Evolutionary conservation across 2,329 filamentous ascomycete genomes (phyloP).

Genomic region (Ophiostoma perfectum): DNA sequence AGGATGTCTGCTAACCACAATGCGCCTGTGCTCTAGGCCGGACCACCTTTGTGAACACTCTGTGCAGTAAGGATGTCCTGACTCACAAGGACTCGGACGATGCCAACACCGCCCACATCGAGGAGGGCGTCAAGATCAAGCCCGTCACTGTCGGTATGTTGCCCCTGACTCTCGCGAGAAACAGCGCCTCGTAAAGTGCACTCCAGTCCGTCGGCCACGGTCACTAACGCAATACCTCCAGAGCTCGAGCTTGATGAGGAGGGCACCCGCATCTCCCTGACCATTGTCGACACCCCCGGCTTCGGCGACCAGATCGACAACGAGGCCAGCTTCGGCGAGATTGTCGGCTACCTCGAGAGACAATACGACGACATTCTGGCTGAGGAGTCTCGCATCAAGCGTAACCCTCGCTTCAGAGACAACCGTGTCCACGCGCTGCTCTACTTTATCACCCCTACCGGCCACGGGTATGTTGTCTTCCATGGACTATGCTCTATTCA

Average conservation of each 20-base stretch:
- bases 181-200: neutral
- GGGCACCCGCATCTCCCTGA: conserved; percentile 94
- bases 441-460: conserved; percentile 98
- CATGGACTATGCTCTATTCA: neutral
- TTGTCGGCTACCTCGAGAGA: conserved; percentile 95
- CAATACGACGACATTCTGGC: conserved; percentile 99
- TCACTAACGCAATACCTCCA: conserved; percentile 38
- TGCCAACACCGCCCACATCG: conserved; percentile 77
- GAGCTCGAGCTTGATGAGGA: conserved; percentile 96
- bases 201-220: too few relatives aligned
- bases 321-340: conserved; percentile 96
- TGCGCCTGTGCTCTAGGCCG: conserved; percentile 54
- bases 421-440: conserved; percentile 97
- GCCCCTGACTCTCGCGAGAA: neutral
- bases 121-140: conserved; percentile 98
- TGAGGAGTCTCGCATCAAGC: conserved; percentile 99
- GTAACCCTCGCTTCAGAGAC: conserved; percentile 98
- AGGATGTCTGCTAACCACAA: conserved; percentile 1
- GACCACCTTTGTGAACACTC: conserved; percentile 98
- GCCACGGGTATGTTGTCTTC: conserved; percentile 65
- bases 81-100: conserved; percentile 91
- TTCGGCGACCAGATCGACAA: conserved; percentile 99
- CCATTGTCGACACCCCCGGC: conserved; percentile 95
- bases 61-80: conserved; percentile 91
- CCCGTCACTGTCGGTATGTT: conserved; percentile 82